Evolutionary conservation across 192 early-diverging fungal genomes (phyloP).

Genomic region (Entrophospora sp.): DNA sequence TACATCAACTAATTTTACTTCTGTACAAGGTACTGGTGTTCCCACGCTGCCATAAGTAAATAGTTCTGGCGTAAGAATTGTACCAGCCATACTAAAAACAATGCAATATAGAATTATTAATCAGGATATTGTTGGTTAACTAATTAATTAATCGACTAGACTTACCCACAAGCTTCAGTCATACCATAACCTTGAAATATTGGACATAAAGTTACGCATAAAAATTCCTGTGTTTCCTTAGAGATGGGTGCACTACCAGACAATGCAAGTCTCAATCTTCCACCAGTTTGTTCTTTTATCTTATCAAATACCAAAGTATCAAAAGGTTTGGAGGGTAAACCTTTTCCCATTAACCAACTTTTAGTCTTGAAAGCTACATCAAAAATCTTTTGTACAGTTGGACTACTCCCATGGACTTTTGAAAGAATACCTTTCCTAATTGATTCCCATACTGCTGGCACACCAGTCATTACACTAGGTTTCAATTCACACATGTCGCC

Average conservation of each 20-base stretch:
- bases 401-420: constrained; percentile 44
- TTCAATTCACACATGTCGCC: constrained; percentile 63
- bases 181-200: constrained; percentile 82
- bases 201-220: constrained; percentile 64
- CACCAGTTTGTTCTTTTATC: constrained; percentile 75
- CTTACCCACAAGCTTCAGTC: constrained; percentile 62
- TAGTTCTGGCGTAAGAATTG: constrained; percentile 55
- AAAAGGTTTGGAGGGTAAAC: constrained; percentile 56
- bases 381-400: constrained; percentile 61
- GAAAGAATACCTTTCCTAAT: constrained; percentile 76
- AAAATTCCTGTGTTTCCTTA: constrained; percentile 71
- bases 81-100: too few species aligned
- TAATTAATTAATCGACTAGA: too few species aligned
- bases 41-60: constrained; percentile 59
- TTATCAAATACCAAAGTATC: constrained; percentile 77
- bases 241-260: constrained; percentile 87
- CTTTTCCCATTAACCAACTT: constrained; percentile 46
- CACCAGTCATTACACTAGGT: constrained; percentile 75
- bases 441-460: constrained; percentile 76
- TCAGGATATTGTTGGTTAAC: too few species aligned
- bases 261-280: constrained; percentile 68
- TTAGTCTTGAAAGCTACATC: constrained; percentile 68
- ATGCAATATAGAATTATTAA: too few species aligned
- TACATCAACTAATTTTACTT: constrained; percentile 75
- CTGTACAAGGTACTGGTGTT: constrained; percentile 60